Conservation (phyloP, 2,329 filamentous ascomycete genomes). For the Neocucurbitaria cava region DNA sequence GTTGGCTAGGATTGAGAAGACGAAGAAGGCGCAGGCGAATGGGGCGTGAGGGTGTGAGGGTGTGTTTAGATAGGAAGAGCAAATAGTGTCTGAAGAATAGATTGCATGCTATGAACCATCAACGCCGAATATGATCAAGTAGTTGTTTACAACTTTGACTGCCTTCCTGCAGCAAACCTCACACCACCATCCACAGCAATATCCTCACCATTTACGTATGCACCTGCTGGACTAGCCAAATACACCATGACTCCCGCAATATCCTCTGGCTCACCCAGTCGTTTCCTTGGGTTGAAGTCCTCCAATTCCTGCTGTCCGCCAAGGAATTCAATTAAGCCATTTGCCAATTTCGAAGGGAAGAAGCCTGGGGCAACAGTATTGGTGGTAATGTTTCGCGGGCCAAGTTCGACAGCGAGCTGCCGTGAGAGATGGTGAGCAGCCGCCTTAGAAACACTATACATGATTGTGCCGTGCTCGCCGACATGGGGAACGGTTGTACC, state of each 20-base stretch:
- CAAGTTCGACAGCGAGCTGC: constrained; percentile 50
- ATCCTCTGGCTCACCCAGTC: constrained; percentile 44
- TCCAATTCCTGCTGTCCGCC: constrained; percentile 52
- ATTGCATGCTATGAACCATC: background rate
- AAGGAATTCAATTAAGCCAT: constrained; percentile 46
- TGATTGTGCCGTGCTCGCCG: constrained; percentile 48
- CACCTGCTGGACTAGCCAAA: constrained; percentile 37
- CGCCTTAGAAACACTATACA: constrained; percentile 51
- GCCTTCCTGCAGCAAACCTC: constrained; percentile 32
- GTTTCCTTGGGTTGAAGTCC: constrained; percentile 39
- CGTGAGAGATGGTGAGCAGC: constrained; percentile 48
- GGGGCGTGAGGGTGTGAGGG: background rate
- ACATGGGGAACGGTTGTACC: constrained; percentile 48
- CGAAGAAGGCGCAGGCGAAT: constrained; percentile 17
- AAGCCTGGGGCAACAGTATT: constrained; percentile 51
- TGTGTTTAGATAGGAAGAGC: background rate
- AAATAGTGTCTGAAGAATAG: background rate
- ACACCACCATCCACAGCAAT: constrained; percentile 42
- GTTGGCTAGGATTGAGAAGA: constrained; percentile 33
- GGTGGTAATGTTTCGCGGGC: constrained; percentile 48
- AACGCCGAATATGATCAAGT: background rate
- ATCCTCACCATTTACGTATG: constrained; percentile 44
- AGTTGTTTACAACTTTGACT: constrained; percentile 32
- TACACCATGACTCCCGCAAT: constrained; percentile 49
- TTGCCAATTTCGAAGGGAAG: constrained; percentile 48